These are phyloP conservation scores for Brassica rapa DNA, from an alignment of 345 rosid species.

Conservation along the genomic window DNA sequence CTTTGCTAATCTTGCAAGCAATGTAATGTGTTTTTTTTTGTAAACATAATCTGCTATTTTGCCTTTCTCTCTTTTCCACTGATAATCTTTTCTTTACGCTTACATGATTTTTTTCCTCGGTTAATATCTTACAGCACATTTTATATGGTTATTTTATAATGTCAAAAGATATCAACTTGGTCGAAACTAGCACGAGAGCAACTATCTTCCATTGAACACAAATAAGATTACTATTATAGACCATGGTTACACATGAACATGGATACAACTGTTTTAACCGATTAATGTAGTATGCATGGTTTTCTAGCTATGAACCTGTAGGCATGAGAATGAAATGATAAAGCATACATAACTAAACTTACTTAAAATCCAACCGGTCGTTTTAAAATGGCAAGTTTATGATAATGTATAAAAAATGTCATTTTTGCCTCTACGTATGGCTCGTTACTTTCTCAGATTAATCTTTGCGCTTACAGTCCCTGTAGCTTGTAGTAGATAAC, in stretches of 20 bases:
- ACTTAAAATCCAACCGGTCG: neutral
- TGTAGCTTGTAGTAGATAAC: neutral
- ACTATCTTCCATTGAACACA: neutral
- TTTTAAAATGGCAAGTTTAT: neutral
- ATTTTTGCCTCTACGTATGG: neutral
- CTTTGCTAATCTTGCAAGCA: constrained; percentile 21
- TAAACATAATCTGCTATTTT: constrained; percentile 2
- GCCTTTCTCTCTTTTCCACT: constrained; percentile 7
- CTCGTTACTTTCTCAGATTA: neutral
- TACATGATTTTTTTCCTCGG: neutral
- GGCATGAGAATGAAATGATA: neutral
- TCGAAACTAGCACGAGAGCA: neutral
- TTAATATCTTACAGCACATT: neutral
- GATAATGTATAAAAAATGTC: neutral
- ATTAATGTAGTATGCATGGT: neutral
- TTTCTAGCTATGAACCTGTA: neutral
- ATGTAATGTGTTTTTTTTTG: neutral
- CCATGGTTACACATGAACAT: neutral
- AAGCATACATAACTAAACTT: neutral
- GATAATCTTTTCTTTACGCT: constrained; percentile 29
- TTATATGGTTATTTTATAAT: neutral
- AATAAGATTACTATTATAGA: neutral
- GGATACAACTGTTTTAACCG: neutral
- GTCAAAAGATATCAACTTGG: constrained; percentile 6
- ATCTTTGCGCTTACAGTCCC: neutral